Conservation (phyloP, 345 rosid genomes). For the Citrus cavaleriei region DNA sequence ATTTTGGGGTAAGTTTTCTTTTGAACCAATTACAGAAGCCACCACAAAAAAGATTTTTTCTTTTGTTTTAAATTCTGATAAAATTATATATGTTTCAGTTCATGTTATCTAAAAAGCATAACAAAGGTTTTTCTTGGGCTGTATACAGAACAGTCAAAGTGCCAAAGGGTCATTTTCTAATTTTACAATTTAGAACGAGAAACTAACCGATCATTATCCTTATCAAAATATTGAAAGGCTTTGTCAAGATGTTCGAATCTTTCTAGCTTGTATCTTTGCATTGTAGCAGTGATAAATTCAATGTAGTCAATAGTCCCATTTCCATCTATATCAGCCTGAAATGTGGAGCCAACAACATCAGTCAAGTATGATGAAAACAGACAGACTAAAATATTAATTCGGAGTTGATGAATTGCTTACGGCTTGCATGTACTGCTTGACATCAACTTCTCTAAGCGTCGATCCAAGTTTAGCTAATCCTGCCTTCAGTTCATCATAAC, state of each 20-base stretch:
- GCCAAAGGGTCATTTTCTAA: neutral
- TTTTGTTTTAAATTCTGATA: too few species aligned
- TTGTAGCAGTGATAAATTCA: slow-evolving; percentile 79
- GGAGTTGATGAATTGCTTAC: slow-evolving; percentile 33
- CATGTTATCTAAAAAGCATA: neutral
- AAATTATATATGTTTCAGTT: too few species aligned
- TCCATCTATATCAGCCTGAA: slow-evolving; percentile 88
- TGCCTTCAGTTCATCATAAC: slow-evolving; percentile 67
- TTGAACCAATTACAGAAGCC: too few species aligned
- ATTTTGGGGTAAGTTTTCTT: too few species aligned
- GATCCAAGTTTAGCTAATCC: slow-evolving; percentile 80
- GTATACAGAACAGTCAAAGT: neutral
- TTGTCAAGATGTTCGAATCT: slow-evolving; percentile 67
- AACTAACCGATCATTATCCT: slow-evolving; percentile 76
- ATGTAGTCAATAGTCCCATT: slow-evolving; percentile 80
- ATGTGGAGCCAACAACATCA: neutral
- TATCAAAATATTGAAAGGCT: slow-evolving; percentile 86
- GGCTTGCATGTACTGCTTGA: slow-evolving; percentile 85
- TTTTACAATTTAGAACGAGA: neutral
- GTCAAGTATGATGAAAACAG: neutral
- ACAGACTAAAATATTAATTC: neutral
- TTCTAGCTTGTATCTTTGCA: slow-evolving; percentile 82
- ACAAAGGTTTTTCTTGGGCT: neutral
- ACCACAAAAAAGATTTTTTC: too few species aligned
- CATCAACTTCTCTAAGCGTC: slow-evolving; percentile 70